Evolutionary conservation across 192 early-diverging fungal species (phyloP).

Genomic region (Backusella psychrophila): DNA sequence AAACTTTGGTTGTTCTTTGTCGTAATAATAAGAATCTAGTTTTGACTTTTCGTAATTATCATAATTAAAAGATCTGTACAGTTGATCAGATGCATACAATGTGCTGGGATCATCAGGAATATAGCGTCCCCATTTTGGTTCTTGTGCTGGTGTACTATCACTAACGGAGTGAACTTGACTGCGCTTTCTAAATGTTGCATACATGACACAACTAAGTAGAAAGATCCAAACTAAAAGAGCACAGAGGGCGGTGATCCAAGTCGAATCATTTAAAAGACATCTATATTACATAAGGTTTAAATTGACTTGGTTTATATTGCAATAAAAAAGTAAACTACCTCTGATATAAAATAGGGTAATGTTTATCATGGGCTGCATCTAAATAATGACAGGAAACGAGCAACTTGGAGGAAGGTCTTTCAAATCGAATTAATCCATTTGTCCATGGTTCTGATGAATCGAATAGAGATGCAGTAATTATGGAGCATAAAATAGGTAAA

Average conservation of each 20-base stretch:
- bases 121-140: constrained; percentile 16
- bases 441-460: constrained; percentile 15
- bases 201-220: not conserved
- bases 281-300: not conserved
- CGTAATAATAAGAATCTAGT: constrained; percentile 2
- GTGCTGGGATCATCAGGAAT: constrained; percentile 7
- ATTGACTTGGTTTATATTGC: not conserved
- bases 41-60: constrained; percentile 5
- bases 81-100: constrained; percentile 3
- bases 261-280: constrained; percentile 11
- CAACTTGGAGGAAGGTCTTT: constrained; percentile 6
- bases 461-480: constrained; percentile 5
- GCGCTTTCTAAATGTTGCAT: not conserved
- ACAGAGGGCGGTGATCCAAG: not conserved
- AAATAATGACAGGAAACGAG: constrained; percentile 13
- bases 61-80: not conserved
- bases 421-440: not conserved
- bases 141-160: not conserved
- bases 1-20: constrained; percentile 3
- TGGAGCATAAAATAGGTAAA: constrained; percentile 9
- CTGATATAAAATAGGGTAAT: constrained; percentile 19
- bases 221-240: not conserved
- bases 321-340: constrained; percentile 4
- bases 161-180: not conserved
- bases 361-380: constrained; percentile 8